Conservation (phyloP, 1,139 yeast species). For the Saccharomyces uvarum region DNA sequence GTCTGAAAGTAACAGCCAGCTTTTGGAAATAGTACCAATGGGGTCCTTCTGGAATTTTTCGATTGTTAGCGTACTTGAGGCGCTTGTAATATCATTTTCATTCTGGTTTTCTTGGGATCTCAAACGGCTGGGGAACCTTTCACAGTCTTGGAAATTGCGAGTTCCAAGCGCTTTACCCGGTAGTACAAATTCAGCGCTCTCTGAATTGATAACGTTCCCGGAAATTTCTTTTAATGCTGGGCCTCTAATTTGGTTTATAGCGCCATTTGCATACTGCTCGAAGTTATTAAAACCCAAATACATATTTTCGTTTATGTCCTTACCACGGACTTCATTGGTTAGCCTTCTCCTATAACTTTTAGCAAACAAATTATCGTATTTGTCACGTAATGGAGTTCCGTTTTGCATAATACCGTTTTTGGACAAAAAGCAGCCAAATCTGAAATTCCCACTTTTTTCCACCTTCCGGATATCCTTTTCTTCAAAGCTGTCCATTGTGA, state of each 20-base stretch:
- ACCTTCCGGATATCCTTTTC: slow-evolving; percentile 76
- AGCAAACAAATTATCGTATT: not conserved
- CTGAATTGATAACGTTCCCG: not conserved
- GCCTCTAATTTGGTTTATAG: not conserved
- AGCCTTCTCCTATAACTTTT: not conserved
- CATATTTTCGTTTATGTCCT: not conserved
- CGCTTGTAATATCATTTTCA: not conserved
- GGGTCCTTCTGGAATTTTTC: slow-evolving; percentile 80
- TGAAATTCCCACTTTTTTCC: slow-evolving; percentile 86
- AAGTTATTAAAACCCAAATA: not conserved
- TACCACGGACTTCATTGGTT: not conserved
- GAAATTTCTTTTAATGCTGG: not conserved
- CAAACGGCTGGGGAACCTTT: not conserved
- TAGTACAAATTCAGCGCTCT: not conserved
- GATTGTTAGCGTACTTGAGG: not conserved
- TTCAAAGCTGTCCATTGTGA: slow-evolving; percentile 93
- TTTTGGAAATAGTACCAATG: slow-evolving; percentile 72
- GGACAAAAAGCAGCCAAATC: not conserved
- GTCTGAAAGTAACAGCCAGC: slow-evolving; percentile 88
- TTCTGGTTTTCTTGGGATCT: not conserved
- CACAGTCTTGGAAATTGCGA: not conserved
- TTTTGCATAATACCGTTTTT: not conserved
- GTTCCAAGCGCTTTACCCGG: not conserved
- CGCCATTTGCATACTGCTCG: not conserved
- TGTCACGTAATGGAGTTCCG: not conserved